phyloP scores from a whole-genome alignment of 2,329 filamentous ascomycete genomes.

The Alternaria hordeiaustralica region DNA sequence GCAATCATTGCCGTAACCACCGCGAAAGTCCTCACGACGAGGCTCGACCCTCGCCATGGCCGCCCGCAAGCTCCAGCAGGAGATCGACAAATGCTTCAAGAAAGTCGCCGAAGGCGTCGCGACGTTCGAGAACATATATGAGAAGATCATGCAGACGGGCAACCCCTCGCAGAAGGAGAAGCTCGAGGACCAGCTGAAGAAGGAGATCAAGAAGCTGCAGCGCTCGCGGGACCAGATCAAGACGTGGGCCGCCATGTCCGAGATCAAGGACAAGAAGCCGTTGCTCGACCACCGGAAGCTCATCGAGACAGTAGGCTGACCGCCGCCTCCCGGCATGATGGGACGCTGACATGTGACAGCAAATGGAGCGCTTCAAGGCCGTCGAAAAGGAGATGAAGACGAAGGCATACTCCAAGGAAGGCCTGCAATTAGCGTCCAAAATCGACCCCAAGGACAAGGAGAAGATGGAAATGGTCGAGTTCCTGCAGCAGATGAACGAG shows the following conservation, averaged over 20 bases:
- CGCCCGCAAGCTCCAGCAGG: constrained; percentile 93
- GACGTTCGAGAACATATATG: constrained; percentile 93
- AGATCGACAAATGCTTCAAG: constrained; percentile 99
- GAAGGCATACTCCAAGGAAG: constrained; percentile 98
- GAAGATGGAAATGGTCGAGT: constrained; percentile 86
- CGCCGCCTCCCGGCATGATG: constrained; percentile 7
- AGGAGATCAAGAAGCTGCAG: constrained; percentile 99
- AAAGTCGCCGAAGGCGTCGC: constrained; percentile 92
- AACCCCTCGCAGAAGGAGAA: constrained; percentile 98
- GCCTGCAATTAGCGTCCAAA: constrained; percentile 86
- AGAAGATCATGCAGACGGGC: constrained; percentile 92
- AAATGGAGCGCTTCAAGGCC: constrained; percentile 99
- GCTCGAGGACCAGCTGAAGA: constrained; percentile 95
- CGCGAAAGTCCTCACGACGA: constrained; percentile 36
- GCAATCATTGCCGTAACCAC: constrained; percentile 18
- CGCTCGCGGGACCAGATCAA: constrained; percentile 98
- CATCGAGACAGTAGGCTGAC: constrained; percentile 84
- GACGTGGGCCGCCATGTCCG: constrained; percentile 97
- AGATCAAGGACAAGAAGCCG: constrained; percentile 99
- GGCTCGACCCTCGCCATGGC: constrained; percentile 71
- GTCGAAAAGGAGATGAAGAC: constrained; percentile 99
- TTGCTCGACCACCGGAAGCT: constrained; percentile 91
- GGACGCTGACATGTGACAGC: constrained; percentile 61
- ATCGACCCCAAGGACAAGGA: constrained; percentile 98
- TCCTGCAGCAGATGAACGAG: constrained; percentile 85